These are phyloP conservation scores for Rhizopogon vesiculosus DNA, from an alignment of 768 basidiomycete genomes.

Conservation along the genomic window DNA sequence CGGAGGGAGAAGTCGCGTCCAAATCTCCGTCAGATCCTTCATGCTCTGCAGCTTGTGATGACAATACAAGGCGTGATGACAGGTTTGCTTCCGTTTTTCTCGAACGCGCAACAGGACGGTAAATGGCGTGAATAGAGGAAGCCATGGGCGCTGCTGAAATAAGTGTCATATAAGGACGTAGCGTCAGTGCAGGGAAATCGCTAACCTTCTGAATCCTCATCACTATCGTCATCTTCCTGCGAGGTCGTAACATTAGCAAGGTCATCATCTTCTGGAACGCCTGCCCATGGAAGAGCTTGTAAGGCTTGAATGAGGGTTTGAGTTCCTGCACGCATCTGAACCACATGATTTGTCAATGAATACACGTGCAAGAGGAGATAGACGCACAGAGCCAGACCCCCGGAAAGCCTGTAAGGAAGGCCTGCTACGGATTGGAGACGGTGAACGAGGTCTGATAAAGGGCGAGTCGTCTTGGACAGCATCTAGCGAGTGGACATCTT, in stretches of 20 bases:
- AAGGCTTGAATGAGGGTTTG: slow-evolving; percentile 87
- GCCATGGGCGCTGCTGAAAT: slow-evolving; percentile 44
- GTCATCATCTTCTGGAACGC: slow-evolving; percentile 67
- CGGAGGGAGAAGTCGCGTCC: slow-evolving; percentile 32
- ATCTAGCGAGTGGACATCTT: slow-evolving; percentile 5
- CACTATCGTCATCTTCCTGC: slow-evolving; percentile 52
- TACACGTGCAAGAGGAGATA: neutral
- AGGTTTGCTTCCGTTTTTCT: slow-evolving; percentile 34
- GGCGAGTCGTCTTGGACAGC: slow-evolving; percentile 46
- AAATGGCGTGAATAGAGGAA: slow-evolving; percentile 86
- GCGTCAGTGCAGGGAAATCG: slow-evolving; percentile 20
- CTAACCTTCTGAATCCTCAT: slow-evolving; percentile 45
- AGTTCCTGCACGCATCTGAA: slow-evolving; percentile 81
- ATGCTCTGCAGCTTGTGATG: slow-evolving; percentile 21
- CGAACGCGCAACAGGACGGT: slow-evolving; percentile 73
- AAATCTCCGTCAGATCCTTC: slow-evolving; percentile 27
- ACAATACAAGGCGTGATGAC: slow-evolving; percentile 9
- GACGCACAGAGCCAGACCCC: slow-evolving; percentile 67
- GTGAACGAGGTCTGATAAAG: slow-evolving; percentile 74
- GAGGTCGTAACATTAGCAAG: slow-evolving; percentile 36
- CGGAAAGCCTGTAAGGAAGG: slow-evolving; percentile 51
- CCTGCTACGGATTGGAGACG: slow-evolving; percentile 40
- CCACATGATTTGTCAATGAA: slow-evolving; percentile 6
- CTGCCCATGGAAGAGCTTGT: slow-evolving; percentile 78
- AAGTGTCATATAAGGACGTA: slow-evolving; percentile 1